Evolutionary conservation across 2,329 filamentous ascomycete genomes (phyloP).

Genomic region (Biscogniauxia marginata): DNA sequence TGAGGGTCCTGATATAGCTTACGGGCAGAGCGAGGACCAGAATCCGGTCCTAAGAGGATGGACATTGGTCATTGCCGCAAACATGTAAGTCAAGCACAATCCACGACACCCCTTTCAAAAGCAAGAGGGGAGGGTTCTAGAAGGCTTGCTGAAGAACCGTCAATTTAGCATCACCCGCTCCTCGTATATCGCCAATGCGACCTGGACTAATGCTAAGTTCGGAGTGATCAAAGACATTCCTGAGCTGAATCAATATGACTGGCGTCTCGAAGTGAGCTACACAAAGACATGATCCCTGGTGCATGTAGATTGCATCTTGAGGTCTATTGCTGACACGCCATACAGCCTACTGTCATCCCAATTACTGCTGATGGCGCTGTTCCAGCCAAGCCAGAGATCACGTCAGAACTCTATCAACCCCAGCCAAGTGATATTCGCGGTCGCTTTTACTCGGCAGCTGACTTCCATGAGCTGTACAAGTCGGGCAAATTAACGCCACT

Average conservation of each 20-base stretch:
- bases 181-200: conserved; percentile 58
- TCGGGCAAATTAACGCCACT: conserved; percentile 69
- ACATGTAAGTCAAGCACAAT: conserved; percentile 48
- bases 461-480: conserved; percentile 76
- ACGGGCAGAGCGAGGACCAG: conserved; percentile 48
- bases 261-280: conserved; percentile 47
- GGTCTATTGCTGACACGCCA: conserved; percentile 8
- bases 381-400: conserved; percentile 39
- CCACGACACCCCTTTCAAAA: conserved; percentile 43
- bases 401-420: conserved; percentile 39
- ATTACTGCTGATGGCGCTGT: conserved; percentile 36
- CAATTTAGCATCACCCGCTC: conserved; percentile 61
- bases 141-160: conserved; percentile 64
- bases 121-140: conserved; percentile 63
- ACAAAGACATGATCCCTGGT: not conserved
- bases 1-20: conserved; percentile 35
- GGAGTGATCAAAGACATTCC: conserved; percentile 46
- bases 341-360: conserved; percentile 57
- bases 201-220: conserved; percentile 70
- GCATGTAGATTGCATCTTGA: no score
- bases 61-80: conserved; percentile 59
- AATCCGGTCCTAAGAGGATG: conserved; percentile 71
- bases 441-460: conserved; percentile 67
- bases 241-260: conserved; percentile 43
- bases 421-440: conserved; percentile 41